phyloP scores from a whole-genome alignment of 805 yeast genomes.

The Saccharomycopsis babjevae region DNA sequence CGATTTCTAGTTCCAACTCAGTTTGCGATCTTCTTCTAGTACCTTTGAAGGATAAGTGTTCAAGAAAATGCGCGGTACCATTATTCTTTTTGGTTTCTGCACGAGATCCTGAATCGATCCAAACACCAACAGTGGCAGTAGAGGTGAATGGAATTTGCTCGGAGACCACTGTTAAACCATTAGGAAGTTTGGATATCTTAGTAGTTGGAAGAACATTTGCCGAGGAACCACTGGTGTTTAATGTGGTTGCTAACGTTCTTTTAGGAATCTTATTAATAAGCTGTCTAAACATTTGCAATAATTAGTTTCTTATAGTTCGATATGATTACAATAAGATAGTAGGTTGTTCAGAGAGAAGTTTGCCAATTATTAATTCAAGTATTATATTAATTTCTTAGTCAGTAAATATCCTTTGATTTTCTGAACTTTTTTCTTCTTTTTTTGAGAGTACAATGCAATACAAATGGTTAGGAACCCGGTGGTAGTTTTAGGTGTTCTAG shows the following conservation, averaged over 20 bases:
- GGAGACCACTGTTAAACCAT: slow-evolving; percentile 91
- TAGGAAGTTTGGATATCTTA: slow-evolving; percentile 64
- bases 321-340: no score
- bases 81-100: slow-evolving; percentile 79
- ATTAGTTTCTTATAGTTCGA: no score
- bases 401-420: no score
- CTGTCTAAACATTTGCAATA: neutral
- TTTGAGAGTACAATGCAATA: no score
- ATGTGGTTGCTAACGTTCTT: neutral
- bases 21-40: slow-evolving; percentile 73
- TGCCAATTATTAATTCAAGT: no score
- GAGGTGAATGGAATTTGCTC: slow-evolving; percentile 78
- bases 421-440: no score
- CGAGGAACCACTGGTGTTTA: slow-evolving; percentile 5
- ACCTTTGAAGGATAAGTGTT: slow-evolving; percentile 95
- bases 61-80: slow-evolving; percentile 97
- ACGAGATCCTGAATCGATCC: slow-evolving; percentile 97
- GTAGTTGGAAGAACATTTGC: slow-evolving; percentile 33
- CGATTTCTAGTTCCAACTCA: slow-evolving; percentile 83
- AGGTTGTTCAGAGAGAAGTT: no score
- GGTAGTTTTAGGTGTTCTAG: no score
- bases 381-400: no score
- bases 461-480: no score
- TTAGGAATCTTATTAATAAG: neutral
- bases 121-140: slow-evolving; percentile 96